Percentiles rank a stretch among this genome's conserved stretches.
Conservation (phyloP, 352 stramenopile genomes). For the Phytophthora litchii region DNA sequence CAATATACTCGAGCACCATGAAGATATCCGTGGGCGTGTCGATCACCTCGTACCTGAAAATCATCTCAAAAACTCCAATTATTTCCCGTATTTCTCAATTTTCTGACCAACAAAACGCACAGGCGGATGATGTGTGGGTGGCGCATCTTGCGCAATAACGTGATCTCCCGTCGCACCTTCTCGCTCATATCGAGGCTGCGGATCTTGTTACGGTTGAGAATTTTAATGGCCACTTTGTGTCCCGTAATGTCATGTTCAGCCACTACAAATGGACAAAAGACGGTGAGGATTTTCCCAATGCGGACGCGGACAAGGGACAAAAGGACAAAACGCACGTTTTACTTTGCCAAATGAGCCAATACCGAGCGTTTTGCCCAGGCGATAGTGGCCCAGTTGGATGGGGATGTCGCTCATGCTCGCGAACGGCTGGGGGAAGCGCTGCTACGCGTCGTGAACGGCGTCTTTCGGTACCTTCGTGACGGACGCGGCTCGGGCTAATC, state of each 20-base stretch:
- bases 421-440: not conserved
- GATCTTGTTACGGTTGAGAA: constrained; percentile 99
- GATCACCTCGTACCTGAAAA: constrained; percentile 95
- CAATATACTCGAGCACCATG: constrained; percentile 95
- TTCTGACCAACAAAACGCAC: constrained; percentile 51
- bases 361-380: constrained; percentile 98
- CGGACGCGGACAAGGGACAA: constrained; percentile 8
- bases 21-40: constrained; percentile 99
- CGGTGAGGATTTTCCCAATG: constrained; percentile 1
- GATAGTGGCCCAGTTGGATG: constrained; percentile 97
- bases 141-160: constrained; percentile 98
- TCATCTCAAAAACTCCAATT: constrained; percentile 1
- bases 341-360: constrained; percentile 99
- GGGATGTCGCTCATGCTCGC: constrained; percentile 82
- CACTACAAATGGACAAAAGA: constrained; percentile 56
- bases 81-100: not conserved
- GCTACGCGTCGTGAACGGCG: not conserved
- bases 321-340: constrained; percentile 77
- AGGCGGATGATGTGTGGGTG: constrained; percentile 99
- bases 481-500: not conserved
- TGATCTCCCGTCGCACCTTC: constrained; percentile 99
- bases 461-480: constrained; percentile 5
- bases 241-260: constrained; percentile 98
- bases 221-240: constrained; percentile 99
- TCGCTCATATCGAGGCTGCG: constrained; percentile 99